These are phyloP conservation scores for Pichia phayaonensis DNA, from an alignment of 805 yeast species.

Conservation along the genomic window DNA sequence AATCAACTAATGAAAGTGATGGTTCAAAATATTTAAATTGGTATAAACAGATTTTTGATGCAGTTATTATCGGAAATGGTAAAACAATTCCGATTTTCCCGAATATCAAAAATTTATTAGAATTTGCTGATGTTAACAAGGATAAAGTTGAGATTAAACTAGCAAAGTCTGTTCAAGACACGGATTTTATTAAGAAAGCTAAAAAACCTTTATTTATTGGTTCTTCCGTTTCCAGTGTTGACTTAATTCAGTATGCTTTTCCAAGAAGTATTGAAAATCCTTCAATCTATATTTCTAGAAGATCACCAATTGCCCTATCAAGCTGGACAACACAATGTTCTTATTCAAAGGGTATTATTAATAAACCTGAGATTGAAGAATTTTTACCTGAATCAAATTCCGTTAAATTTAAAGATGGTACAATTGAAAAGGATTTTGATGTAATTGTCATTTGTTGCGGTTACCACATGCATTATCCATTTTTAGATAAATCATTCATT, in stretches of 20 bases:
- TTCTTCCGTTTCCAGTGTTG: slow-evolving; percentile 33
- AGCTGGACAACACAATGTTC: slow-evolving; percentile 11
- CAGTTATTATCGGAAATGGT: slow-evolving; percentile 57
- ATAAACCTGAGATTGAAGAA: slow-evolving; percentile 14
- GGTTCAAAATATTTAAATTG: slow-evolving; percentile 21
- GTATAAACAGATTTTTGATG: slow-evolving; percentile 47
- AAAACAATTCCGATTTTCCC: slow-evolving; percentile 57
- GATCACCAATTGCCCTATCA: background rate
- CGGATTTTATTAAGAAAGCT: slow-evolving; percentile 32
- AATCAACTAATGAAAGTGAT: slow-evolving; percentile 1
- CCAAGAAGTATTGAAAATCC: slow-evolving; percentile 21
- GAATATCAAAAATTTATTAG: slow-evolving; percentile 23
- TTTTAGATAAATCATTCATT: slow-evolving; percentile 17
- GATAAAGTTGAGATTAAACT: slow-evolving; percentile 43
- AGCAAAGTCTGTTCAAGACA: slow-evolving; percentile 44
- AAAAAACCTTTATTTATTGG: slow-evolving; percentile 39
- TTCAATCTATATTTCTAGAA: slow-evolving; percentile 16
- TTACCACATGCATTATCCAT: slow-evolving; percentile 40
- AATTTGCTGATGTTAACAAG: slow-evolving; percentile 32
- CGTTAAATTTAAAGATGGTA: slow-evolving; percentile 29
- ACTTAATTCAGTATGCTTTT: slow-evolving; percentile 32
- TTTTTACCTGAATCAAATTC: slow-evolving; percentile 15
- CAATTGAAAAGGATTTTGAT: slow-evolving; percentile 29
- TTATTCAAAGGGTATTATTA: slow-evolving; percentile 12
- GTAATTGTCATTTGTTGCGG: slow-evolving; percentile 44